Evolutionary conservation across 2,329 filamentous ascomycete species (phyloP), one percentile per base, ranked within the genome.

Genomic region (Neonectria sp.): DNA sequence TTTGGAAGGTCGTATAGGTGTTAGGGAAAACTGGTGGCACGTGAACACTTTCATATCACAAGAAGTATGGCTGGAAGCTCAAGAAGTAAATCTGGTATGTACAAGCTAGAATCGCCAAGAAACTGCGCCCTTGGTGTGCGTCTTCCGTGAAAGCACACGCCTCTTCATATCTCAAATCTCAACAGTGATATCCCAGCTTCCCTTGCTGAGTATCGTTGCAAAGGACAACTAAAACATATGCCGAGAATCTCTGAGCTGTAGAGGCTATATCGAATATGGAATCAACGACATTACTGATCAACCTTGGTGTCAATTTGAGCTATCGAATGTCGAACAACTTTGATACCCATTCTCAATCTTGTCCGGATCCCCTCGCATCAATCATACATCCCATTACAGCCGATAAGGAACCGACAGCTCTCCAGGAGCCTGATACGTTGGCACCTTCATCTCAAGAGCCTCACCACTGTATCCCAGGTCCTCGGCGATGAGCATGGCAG

Each of bases 391-490:
- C 3, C 7, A 45, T 78, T 77, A 86, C 43, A 86, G 75, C 55
- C 85, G 84, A 68, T 75, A 79, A 2, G 76, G 71, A 24, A 86
- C 76, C 4, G 73, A 70, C 8, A 80, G 57, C 72, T 88, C 86
- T 6, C 85, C 86, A 0, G 86, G 89, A 0, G 86, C 89, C 67
- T 91, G 80, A 76, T 92, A 92, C 11, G 83, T 85, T 1, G 90
- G 90, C 4, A 92, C 92, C 81, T 90, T 92, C 93, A 95, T 95
- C 48, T 94, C 90, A 68, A 95, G 83, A 11, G 90, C 92, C 33
- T 85, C 84, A 33, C 93, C 93, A 40, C 87, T 90, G 81, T 95
- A 94, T 4, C 91, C 92, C 21, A 95, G 82, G 71, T 95, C 92
- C 79, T 95, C 92, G 9, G 87, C 92, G 2, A 89, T 86, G 25